Percentiles rank a stretch among this genome's conserved stretches.
phyloP scores from a whole-genome alignment of 441 rosid genomes.

The Adansonia gregorii region DNA sequence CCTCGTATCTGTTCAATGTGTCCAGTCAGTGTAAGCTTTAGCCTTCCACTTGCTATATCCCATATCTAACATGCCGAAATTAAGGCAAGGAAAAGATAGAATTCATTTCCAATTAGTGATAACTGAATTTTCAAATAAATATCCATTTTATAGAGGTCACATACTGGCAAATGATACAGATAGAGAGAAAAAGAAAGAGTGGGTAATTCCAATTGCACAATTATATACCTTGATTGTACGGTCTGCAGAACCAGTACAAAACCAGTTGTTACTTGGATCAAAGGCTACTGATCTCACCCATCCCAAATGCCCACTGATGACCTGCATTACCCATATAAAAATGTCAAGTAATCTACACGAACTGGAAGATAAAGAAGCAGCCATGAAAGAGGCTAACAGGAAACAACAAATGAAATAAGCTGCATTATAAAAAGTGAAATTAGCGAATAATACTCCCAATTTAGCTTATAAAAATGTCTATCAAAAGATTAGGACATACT shows the following conservation, averaged over 20 bases:
- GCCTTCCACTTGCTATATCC: conserved; percentile 90
- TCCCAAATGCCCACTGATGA: conserved; percentile 95
- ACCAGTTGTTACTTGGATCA: conserved; percentile 97
- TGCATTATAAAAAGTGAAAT: neutral
- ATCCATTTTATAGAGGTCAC: neutral
- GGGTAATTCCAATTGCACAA: neutral
- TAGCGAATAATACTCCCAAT: neutral
- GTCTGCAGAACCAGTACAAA: conserved; percentile 98
- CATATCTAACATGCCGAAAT: conserved; percentile 64
- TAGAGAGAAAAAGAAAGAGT: neutral
- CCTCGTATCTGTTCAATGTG: conserved; percentile 97
- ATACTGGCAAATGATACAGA: neutral
- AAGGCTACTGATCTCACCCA: conserved; percentile 96
- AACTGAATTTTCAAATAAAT: neutral
- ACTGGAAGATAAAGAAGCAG: neutral
- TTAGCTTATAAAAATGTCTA: neutral
- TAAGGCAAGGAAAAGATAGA: conserved; percentile 4
- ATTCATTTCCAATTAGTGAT: neutral
- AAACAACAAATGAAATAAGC: neutral
- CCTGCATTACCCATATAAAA: conserved; percentile 41
- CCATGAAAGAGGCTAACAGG: conserved; percentile 2
- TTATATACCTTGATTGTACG: conserved; percentile 53
- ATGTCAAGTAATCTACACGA: conserved; percentile 23
- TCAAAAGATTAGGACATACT: neutral
- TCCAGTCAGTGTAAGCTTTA: conserved; percentile 91